These are phyloP conservation scores for Plasmodium gallinaceum DNA, from an alignment of 169 alveolate genomes.

Conservation along the genomic window DNA sequence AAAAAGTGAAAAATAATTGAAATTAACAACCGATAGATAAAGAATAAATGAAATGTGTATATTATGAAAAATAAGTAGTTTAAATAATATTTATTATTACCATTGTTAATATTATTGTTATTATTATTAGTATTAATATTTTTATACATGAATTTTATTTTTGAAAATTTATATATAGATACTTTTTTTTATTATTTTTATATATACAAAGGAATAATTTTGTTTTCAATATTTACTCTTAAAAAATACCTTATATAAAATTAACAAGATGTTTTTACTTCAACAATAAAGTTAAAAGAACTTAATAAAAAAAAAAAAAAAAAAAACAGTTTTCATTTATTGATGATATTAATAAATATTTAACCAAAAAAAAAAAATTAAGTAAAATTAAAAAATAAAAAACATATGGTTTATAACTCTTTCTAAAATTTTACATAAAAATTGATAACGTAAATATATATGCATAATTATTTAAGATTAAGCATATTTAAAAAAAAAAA, in stretches of 20 bases:
- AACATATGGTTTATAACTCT: no score
- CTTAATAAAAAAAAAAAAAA: no score
- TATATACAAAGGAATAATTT: slow-evolving; percentile 15
- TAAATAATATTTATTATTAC: background rate
- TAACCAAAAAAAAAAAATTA: no score
- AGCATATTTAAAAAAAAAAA: no score
- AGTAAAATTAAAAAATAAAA: no score
- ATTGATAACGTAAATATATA: background rate
- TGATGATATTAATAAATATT: background rate
- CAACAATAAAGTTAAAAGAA: background rate
- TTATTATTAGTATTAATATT: background rate
- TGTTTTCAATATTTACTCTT: slow-evolving; percentile 8
- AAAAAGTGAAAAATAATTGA: no score
- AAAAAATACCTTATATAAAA: background rate
- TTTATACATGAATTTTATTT: background rate
- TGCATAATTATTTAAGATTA: background rate
- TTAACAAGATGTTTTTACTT: background rate
- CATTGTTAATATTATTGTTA: background rate
- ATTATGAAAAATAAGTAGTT: no score
- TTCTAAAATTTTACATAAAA: no score
- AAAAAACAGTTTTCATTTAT: background rate
- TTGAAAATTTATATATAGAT: background rate
- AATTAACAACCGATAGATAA: no score
- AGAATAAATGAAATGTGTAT: no score
- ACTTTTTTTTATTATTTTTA: background rate